Conservation (phyloP, 495 filamentous ascomycete genomes). For the Acidiella bohemica region DNA sequence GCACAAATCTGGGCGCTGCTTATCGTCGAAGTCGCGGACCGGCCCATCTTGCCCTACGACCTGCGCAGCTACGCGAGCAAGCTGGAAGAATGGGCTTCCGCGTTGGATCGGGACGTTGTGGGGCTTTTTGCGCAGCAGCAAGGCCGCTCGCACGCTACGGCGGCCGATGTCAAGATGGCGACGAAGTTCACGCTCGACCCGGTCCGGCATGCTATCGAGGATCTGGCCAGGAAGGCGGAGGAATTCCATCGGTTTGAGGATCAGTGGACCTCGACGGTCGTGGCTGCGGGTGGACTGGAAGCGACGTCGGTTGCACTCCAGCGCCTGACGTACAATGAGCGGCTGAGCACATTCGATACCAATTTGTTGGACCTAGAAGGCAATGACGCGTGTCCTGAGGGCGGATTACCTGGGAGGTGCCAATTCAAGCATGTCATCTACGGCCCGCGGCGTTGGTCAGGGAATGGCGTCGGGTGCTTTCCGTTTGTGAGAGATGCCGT, state of each 20-base stretch:
- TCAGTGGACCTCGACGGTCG: constrained; percentile 54
- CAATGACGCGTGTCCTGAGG: constrained; percentile 19
- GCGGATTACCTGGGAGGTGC: constrained; percentile 63
- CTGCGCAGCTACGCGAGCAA: constrained; percentile 58
- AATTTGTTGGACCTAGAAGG: constrained; percentile 57
- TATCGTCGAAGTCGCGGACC: constrained; percentile 73
- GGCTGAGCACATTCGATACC: constrained; percentile 63
- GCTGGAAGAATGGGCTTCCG: constrained; percentile 46
- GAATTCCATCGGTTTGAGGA: constrained; percentile 62
- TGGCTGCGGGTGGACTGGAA: constrained; percentile 56
- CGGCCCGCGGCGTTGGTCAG: constrained; percentile 67
- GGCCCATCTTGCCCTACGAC: constrained; percentile 70
- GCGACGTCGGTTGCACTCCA: constrained; percentile 47
- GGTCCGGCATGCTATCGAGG: constrained; percentile 44
- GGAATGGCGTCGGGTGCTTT: constrained; percentile 64
- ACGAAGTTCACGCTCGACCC: constrained; percentile 31
- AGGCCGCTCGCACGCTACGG: constrained; percentile 30
- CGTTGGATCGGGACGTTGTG: constrained; percentile 38
- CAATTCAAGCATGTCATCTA: constrained; percentile 93
- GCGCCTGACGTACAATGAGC: constrained; percentile 45
- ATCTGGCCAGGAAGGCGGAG: constrained; percentile 49
- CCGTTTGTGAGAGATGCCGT: constrained; percentile 76
- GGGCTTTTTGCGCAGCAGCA: constrained; percentile 42
- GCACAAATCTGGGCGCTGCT: constrained; percentile 69
- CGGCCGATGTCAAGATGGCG: constrained; percentile 24